A percentile compares a stretch with the other conserved stretches of the same genome.
phyloP scores from a whole-genome alignment of 495 filamentous ascomycete species.

The Penicillium manginii region DNA sequence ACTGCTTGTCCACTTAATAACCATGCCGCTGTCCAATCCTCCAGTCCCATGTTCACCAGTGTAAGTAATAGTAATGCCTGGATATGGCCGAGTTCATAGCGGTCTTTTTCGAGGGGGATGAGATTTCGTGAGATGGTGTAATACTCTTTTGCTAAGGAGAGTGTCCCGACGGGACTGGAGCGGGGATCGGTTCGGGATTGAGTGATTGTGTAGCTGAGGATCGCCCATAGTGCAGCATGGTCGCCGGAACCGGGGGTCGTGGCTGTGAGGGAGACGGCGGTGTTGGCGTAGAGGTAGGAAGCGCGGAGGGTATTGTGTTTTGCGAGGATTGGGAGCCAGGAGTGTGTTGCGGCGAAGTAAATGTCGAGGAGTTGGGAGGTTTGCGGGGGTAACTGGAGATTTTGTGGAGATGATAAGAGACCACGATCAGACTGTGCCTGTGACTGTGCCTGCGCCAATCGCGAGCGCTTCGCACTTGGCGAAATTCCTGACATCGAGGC shows the following conservation, averaged over 20 bases:
- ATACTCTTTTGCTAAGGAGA: constrained; percentile 45
- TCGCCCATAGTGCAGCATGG: constrained; percentile 67
- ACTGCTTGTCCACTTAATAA: constrained; percentile 64
- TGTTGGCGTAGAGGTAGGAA: constrained; percentile 54
- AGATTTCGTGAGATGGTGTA: constrained; percentile 62
- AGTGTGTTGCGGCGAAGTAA: constrained; percentile 73
- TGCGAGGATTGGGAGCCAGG: constrained; percentile 73
- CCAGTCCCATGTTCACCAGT: constrained; percentile 60
- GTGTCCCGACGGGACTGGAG: constrained; percentile 22
- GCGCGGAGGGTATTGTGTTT: constrained; percentile 66
- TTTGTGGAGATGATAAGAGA: not conserved
- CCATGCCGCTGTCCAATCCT: constrained; percentile 61
- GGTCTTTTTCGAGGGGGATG: constrained; percentile 61
- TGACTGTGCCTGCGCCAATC: constrained; percentile 29
- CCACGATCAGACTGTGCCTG: not conserved
- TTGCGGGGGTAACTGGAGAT: constrained; percentile 58
- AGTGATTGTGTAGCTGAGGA: constrained; percentile 58
- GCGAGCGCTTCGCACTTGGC: constrained; percentile 35
- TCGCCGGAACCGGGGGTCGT: constrained; percentile 52
- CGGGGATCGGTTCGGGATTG: constrained; percentile 37
- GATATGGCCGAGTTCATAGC: constrained; percentile 62
- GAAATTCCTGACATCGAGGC: too few relatives aligned
- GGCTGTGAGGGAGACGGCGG: constrained; percentile 46
- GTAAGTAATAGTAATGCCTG: constrained; percentile 66
- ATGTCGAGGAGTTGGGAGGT: constrained; percentile 69